Evolutionary conservation across 768 basidiomycete species (phyloP).

Genomic region (Obba rivulosa): DNA sequence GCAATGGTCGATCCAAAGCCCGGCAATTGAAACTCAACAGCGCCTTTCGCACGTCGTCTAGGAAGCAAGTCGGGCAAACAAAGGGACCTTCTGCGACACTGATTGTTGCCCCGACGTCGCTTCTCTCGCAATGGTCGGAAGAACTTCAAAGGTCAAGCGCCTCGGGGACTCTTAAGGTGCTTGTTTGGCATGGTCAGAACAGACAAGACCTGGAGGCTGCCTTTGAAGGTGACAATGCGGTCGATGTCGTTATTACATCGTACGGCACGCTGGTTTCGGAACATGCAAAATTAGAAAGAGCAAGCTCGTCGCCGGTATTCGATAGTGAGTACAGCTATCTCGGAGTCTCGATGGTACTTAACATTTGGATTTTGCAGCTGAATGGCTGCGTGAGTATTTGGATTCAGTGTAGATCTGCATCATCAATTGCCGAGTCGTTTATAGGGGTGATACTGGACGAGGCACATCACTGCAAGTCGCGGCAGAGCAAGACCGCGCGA

Average conservation of each 20-base stretch:
- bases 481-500: slow-evolving; percentile 81
- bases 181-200: slow-evolving; percentile 88
- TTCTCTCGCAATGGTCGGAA: slow-evolving; percentile 90
- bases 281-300: slow-evolving; percentile 64
- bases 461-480: slow-evolving; percentile 91
- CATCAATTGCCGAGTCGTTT: too few relatives aligned
- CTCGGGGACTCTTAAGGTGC: slow-evolving; percentile 55
- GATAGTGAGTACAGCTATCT: slow-evolving; percentile 45
- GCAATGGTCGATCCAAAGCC: slow-evolving; percentile 30
- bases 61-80: slow-evolving; percentile 24
- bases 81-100: slow-evolving; percentile 61
- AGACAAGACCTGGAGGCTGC: slow-evolving; percentile 63
- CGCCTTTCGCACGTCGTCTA: slow-evolving; percentile 46
- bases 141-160: slow-evolving; percentile 85
- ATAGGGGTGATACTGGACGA: slow-evolving; percentile 80
- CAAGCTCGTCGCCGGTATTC: slow-evolving; percentile 57
- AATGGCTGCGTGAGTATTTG: slow-evolving; percentile 55
- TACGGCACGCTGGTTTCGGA: slow-evolving; percentile 92
- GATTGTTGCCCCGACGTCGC: slow-evolving; percentile 87
- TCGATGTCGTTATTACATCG: slow-evolving; percentile 85
- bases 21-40: slow-evolving; percentile 60
- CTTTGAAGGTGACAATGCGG: slow-evolving; percentile 51
- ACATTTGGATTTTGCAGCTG: slow-evolving; percentile 37
- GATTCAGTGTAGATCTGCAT: not conserved
- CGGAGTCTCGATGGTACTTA: not conserved